Conservation (phyloP, 805 yeast genomes). For the Candida ascalaphidarum region DNA sequence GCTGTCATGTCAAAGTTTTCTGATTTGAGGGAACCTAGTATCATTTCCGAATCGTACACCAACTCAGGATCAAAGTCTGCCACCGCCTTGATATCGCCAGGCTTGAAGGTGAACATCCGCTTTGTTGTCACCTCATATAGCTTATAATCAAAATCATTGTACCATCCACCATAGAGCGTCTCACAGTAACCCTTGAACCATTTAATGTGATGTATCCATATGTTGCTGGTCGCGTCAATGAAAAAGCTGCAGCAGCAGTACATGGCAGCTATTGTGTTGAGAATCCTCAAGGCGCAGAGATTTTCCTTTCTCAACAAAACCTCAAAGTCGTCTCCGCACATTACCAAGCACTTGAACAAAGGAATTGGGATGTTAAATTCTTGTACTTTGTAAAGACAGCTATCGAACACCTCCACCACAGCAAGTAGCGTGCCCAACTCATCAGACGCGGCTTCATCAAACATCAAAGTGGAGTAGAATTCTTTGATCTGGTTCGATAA, state of each 20-base stretch:
- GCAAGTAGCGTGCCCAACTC: conserved; percentile 1
- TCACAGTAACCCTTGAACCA: conserved; percentile 13
- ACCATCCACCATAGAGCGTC: conserved; percentile 1
- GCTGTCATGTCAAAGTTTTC: conserved; percentile 4
- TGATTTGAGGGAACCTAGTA: background rate
- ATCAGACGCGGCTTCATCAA: background rate
- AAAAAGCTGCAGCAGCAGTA: conserved; percentile 13
- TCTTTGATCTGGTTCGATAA: too few species aligned
- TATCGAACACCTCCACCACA: conserved; percentile 7
- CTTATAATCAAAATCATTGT: conserved; percentile 2
- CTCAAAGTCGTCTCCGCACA: conserved; percentile 8
- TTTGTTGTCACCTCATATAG: conserved; percentile 4
- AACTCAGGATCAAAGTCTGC: conserved; percentile 1
- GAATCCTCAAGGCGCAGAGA: conserved; percentile 15
- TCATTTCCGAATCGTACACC: too few species aligned
- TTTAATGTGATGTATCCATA: conserved; percentile 18
- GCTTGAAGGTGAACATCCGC: conserved; percentile 1
- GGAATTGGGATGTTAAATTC: conserved; percentile 20
- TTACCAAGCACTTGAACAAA: conserved; percentile 17
- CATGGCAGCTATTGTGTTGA: conserved; percentile 13
- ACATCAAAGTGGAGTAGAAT: too few species aligned
- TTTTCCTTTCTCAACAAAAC: conserved; percentile 12
- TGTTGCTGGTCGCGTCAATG: conserved; percentile 11
- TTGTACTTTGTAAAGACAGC: conserved; percentile 6
- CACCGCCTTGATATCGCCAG: conserved; percentile 1